These are phyloP conservation scores for Puya raimondii DNA, from an alignment of 176 grass and related monocot genomes.

Conservation along the genomic window DNA sequence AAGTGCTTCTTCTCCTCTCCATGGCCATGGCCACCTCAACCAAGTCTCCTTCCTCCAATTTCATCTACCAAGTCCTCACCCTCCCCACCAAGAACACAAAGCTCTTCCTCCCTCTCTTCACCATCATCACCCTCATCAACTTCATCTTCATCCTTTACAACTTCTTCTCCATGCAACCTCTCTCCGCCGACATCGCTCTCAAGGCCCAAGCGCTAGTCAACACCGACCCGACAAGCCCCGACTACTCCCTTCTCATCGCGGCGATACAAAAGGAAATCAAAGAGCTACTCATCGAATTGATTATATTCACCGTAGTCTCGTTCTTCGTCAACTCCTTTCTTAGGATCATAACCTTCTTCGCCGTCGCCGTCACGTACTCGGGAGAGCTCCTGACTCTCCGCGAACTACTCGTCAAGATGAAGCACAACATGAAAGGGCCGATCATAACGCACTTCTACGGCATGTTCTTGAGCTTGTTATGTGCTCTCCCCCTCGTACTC, in stretches of 20 bases:
- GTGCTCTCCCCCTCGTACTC: too few relatives aligned
- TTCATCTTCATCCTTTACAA: conserved; percentile 31
- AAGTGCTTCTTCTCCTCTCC: too few relatives aligned
- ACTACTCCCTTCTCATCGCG: conserved; percentile 12
- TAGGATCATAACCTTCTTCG: conserved; percentile 35
- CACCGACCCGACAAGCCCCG: conserved; percentile 18
- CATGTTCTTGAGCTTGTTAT: not conserved
- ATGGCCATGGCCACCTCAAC: conserved; percentile 19
- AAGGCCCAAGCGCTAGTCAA: conserved; percentile 20
- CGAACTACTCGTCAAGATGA: not conserved
- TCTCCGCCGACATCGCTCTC: conserved; percentile 14
- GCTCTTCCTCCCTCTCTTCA: conserved; percentile 30
- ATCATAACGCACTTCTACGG: not conserved
- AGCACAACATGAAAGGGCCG: not conserved
- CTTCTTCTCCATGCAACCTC: conserved; percentile 34
- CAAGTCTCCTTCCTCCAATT: conserved; percentile 8
- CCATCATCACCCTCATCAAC: conserved; percentile 19
- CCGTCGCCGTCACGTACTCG: conserved; percentile 21
- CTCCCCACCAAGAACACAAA: conserved; percentile 11
- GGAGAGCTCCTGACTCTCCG: conserved; percentile 10
- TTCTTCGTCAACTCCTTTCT: conserved; percentile 13
- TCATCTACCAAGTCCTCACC: conserved; percentile 26
- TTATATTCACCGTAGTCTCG: conserved; percentile 17
- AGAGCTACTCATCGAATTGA: conserved; percentile 7
- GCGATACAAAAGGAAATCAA: not conserved